phyloP scores from a whole-genome alignment of 2,329 filamentous ascomycete genomes.

The Phaeosphaeria sp. region DNA sequence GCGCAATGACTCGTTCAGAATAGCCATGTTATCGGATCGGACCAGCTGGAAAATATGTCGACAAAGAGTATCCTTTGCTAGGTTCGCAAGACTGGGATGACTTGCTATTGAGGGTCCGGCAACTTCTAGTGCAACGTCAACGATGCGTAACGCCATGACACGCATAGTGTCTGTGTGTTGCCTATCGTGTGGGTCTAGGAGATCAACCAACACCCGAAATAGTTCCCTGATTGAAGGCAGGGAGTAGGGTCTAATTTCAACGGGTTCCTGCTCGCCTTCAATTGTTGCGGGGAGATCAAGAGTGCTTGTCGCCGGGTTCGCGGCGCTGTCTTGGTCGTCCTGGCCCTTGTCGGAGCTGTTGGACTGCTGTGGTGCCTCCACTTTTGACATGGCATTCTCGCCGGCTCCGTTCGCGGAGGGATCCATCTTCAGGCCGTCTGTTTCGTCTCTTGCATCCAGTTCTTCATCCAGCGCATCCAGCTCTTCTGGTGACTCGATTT shows the following conservation, averaged over 20 bases:
- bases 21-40: constrained; percentile 92
- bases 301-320: constrained; percentile 50
- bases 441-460: constrained; percentile 65
- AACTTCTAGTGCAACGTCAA: constrained; percentile 95
- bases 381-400: constrained; percentile 46
- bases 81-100: constrained; percentile 83
- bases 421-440: constrained; percentile 83
- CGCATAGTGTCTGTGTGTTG: constrained; percentile 94
- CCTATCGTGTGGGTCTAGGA: constrained; percentile 89
- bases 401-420: constrained; percentile 72
- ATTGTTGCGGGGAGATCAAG: constrained; percentile 52
- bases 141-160: constrained; percentile 95
- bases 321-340: constrained; percentile 46
- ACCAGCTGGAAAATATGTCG: constrained; percentile 96
- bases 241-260: constrained; percentile 83
- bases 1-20: constrained; percentile 89
- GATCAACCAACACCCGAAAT: constrained; percentile 90
- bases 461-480: constrained; percentile 69
- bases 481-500: constrained; percentile 74
- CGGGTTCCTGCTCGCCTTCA: constrained; percentile 54
- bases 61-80: constrained; percentile 93
- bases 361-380: constrained; percentile 44
- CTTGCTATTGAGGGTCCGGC: constrained; percentile 93
- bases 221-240: constrained; percentile 93
- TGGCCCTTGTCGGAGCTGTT: constrained; percentile 40